A percentile compares a stretch with the other conserved stretches of the same genome.
phyloP scores from a whole-genome alignment of 495 filamentous ascomycete genomes.

The Corynascus novoguineensis region DNA sequence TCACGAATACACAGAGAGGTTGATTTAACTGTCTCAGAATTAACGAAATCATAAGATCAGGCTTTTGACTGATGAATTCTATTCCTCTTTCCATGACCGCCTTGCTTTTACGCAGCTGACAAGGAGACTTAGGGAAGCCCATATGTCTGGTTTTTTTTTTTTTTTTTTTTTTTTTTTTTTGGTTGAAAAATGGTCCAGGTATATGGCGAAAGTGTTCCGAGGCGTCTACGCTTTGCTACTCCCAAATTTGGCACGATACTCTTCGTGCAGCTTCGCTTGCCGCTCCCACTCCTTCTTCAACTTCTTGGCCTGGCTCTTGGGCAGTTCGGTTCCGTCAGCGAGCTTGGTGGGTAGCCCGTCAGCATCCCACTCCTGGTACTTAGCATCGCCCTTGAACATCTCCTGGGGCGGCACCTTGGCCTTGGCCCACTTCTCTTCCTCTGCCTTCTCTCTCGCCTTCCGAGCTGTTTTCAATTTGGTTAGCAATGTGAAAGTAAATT shows the following conservation, averaged over 20 bases:
- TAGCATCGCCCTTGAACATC: constrained; percentile 65
- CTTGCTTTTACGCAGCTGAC: too few relatives aligned
- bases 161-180: too few relatives aligned
- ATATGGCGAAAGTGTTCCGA: too few relatives aligned
- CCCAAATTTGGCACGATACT: constrained; percentile 33
- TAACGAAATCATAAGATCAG: too few relatives aligned
- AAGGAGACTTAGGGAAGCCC: too few relatives aligned
- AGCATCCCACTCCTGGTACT: constrained; percentile 78
- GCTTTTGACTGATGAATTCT: too few relatives aligned
- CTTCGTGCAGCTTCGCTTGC: constrained; percentile 83
- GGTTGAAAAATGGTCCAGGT: too few relatives aligned
- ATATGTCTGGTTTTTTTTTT: too few relatives aligned
- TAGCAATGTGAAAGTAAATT: not conserved
- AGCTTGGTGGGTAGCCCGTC: constrained; percentile 78
- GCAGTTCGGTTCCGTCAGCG: constrained; percentile 68
- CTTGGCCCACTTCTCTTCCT: constrained; percentile 57
- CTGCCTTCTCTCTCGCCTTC: constrained; percentile 49
- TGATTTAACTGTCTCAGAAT: too few relatives aligned
- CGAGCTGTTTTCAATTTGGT: constrained; percentile 22
- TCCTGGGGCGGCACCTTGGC: constrained; percentile 62
- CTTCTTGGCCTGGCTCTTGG: constrained; percentile 78
- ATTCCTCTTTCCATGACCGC: too few relatives aligned
- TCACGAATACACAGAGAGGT: too few relatives aligned
- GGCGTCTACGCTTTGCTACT: not conserved
- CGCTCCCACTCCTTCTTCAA: constrained; percentile 86